These are phyloP conservation scores for Triglochin maritima DNA, from an alignment of 106 monocot species.

Conservation along the genomic window DNA sequence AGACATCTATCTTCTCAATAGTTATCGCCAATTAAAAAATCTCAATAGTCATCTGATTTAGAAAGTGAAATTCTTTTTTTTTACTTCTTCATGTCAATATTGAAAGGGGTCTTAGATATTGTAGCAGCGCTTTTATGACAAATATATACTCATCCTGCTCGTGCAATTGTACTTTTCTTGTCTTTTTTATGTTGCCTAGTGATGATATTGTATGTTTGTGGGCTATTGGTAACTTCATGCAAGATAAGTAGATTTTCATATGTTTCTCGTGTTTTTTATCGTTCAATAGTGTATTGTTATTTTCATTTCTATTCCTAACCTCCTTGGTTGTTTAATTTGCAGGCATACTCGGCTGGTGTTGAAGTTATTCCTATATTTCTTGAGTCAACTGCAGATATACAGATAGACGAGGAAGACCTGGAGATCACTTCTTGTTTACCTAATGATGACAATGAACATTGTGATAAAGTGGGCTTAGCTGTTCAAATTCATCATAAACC, in stretches of 20 bases:
- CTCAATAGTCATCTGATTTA: no score
- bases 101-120: no score
- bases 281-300: neutral
- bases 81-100: no score
- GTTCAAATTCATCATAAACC: slow-evolving; percentile 44
- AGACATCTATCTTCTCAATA: neutral
- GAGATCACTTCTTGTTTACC: slow-evolving; percentile 27
- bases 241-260: no score
- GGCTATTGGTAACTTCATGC: no score
- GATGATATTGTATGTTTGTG: no score
- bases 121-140: no score
- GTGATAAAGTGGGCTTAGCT: slow-evolving; percentile 1
- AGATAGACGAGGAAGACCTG: slow-evolving; percentile 47
- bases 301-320: neutral
- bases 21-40: no score
- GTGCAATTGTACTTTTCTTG: no score
- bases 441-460: neutral
- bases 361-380: slow-evolving; percentile 80
- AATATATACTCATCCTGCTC: no score
- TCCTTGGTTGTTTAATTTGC: slow-evolving; percentile 3
- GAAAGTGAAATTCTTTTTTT: no score
- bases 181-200: no score
- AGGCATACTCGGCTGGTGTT: slow-evolving; percentile 52
- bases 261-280: neutral
- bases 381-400: slow-evolving; percentile 30